Percentiles rank a stretch among this genome's conserved stretches.
Conservation (phyloP, 1,139 yeast genomes). For the Pneumocystis wakefieldiae region DNA sequence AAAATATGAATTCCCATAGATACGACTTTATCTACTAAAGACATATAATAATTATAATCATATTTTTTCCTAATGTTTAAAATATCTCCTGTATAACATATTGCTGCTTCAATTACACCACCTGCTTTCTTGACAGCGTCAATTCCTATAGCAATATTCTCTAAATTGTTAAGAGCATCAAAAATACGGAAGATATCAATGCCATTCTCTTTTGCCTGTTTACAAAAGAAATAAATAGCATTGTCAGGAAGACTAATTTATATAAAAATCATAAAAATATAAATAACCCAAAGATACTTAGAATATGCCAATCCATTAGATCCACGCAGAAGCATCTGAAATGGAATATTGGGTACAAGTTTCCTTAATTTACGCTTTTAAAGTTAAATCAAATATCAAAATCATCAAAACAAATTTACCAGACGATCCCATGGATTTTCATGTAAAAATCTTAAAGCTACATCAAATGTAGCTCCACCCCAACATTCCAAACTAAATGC, state of each 20-base stretch:
- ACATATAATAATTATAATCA: conserved; percentile 76
- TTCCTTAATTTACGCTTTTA: conserved; percentile 53
- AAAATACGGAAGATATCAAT: conserved; percentile 95
- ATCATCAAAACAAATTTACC: too few species aligned
- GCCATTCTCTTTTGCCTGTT: conserved; percentile 88
- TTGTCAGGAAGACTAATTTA: conserved; percentile 72
- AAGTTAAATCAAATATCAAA: too few species aligned
- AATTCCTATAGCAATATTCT: conserved; percentile 91
- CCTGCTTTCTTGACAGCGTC: conserved; percentile 97
- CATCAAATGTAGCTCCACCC: conserved; percentile 99
- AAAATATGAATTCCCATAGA: conserved; percentile 89
- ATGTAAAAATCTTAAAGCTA: conserved; percentile 91
- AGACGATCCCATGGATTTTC: conserved; percentile 99
- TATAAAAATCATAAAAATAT: too few species aligned
- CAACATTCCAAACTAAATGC: conserved; percentile 96
- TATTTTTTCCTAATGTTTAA: conserved; percentile 86
- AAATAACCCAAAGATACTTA: neutral
- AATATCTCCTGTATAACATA: conserved; percentile 99
- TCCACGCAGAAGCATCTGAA: conserved; percentile 97
- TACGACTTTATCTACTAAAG: conserved; percentile 70
- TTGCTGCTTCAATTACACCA: conserved; percentile 96
- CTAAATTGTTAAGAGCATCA: conserved; percentile 92
- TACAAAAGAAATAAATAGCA: conserved; percentile 92
- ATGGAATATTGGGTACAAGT: conserved; percentile 93
- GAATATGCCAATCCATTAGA: conserved; percentile 99